Evolutionary conservation across 208 protist genomes (phyloP), one percentile per base, ranked within the genome.

Genomic region (Crithidia acanthocephali): DNA sequence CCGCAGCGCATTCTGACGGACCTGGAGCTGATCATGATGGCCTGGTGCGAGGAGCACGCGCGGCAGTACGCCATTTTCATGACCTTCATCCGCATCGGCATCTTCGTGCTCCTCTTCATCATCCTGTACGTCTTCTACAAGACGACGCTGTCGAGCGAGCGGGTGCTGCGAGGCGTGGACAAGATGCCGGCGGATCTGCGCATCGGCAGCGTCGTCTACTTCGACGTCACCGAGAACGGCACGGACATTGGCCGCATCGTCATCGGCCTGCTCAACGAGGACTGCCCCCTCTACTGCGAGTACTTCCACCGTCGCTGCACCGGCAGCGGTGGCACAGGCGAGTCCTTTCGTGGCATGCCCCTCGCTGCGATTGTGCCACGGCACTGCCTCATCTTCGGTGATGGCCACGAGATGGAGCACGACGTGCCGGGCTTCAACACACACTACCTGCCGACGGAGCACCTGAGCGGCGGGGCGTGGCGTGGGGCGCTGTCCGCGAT

Each of bases 221-320:
- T 94, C 71, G 91, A 96, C 55, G 64, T 96, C 13, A 85, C 87
- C 1, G 91, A 96, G 68, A 90, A 96, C 68, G 91, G 91, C 28
- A 68, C 50, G 6, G 89, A 94, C 61, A 91, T 93, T 74, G 87
- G 88, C 20, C 77, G 91, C 28, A 74, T 96, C 22, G 89, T 94
- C 22, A 96, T 96, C 81, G 91, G 91, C 30, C 79, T 96, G 13
- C 77, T 96, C 22, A 96, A 84, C 66, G 87, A 96, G 62, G 81
- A 93, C 47, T 96, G 91, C 72, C 91, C 91, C 0, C 72, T 94
- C 22, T 96, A 96, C 80, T 96, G 91, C 68, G 88, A 96, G 75
- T 93, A 96, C 80, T 96, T 96, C 60, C 91, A 96, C 64, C 75
- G 91, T 48, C 72, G 80, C 40, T 96, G 91, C 85, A 94, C 88